Conservation (phyloP, 441 rosid genomes). For the Gossypium davidsonii region DNA sequence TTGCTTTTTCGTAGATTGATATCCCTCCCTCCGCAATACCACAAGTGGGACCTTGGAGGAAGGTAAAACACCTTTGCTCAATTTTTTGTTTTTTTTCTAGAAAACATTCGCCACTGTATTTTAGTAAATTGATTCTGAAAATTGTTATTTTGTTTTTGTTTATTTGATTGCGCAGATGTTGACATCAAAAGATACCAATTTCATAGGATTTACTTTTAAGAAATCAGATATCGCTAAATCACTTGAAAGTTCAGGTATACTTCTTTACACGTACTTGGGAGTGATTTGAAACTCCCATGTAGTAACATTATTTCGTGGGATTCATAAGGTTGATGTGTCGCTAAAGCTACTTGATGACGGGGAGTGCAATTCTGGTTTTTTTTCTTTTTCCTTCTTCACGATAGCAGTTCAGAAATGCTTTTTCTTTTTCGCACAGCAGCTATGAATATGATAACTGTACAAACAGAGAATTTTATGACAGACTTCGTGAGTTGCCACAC, state of each 20-base stretch:
- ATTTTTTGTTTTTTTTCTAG: not conserved
- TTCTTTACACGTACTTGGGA: not conserved
- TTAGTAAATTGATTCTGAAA: constrained; percentile 3
- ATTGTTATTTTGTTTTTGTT: not conserved
- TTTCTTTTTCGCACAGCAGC: not conserved
- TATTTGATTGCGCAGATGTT: constrained; percentile 61
- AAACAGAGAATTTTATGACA: not conserved
- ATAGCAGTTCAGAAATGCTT: not conserved
- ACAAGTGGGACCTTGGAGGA: constrained; percentile 90
- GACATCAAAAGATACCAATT: constrained; percentile 84
- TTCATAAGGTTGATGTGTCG: not conserved
- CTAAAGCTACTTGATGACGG: not conserved
- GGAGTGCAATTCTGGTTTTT: not conserved
- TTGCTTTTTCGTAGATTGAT: constrained; percentile 51
- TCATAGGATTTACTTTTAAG: constrained; percentile 88
- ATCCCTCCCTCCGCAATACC: constrained; percentile 57
- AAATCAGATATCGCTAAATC: constrained; percentile 77
- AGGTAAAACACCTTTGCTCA: constrained; percentile 37
- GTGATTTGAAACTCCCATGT: not conserved
- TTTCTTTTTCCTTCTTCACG: not conserved
- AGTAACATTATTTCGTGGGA: not conserved
- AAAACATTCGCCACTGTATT: not conserved
- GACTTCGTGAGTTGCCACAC: not conserved
- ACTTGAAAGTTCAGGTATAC: constrained; percentile 67
- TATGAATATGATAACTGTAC: not conserved